Percentiles rank a stretch among this genome's conserved stretches.
Conservation (phyloP, 2,329 filamentous ascomycete species). For the Colletotrichum neosansevieriae region DNA sequence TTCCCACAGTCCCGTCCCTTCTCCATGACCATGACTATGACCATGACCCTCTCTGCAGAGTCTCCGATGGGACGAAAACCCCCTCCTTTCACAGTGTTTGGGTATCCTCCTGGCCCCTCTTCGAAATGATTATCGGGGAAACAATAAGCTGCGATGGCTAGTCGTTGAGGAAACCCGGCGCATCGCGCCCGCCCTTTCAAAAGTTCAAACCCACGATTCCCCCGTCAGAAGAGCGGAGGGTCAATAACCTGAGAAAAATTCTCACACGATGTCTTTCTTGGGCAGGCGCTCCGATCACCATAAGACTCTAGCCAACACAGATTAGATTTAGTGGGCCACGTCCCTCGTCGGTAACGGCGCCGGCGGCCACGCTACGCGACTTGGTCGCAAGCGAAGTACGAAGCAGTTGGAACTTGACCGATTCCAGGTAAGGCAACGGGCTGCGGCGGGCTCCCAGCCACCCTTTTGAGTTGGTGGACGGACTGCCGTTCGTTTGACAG, state of each 20-base stretch:
- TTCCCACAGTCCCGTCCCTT: background rate
- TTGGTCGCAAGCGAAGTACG: constrained; percentile 20
- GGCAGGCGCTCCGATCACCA: constrained; percentile 23
- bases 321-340: constrained; percentile 23
- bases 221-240: constrained; percentile 25
- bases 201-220: constrained; percentile 11
- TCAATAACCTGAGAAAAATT: constrained; percentile 1
- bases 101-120: constrained; percentile 5
- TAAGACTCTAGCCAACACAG: constrained; percentile 11
- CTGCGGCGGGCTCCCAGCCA: constrained; percentile 9
- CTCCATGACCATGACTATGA: no score
- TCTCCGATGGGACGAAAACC: constrained; percentile 21
- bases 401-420: background rate
- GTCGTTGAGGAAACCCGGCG: background rate
- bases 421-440: background rate
- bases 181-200: background rate
- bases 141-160: constrained; percentile 15
- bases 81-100: constrained; percentile 12
- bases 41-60: background rate
- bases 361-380: constrained; percentile 28
- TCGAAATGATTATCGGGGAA: constrained; percentile 36
- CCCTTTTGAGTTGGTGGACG: background rate
- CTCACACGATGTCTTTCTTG: constrained; percentile 18
- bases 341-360: constrained; percentile 31
- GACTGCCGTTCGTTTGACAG: background rate